A percentile compares a stretch with the other conserved stretches of the same genome.
Conservation (phyloP, 2,329 filamentous ascomycete species). For the Trichoderma simmonsii region DNA sequence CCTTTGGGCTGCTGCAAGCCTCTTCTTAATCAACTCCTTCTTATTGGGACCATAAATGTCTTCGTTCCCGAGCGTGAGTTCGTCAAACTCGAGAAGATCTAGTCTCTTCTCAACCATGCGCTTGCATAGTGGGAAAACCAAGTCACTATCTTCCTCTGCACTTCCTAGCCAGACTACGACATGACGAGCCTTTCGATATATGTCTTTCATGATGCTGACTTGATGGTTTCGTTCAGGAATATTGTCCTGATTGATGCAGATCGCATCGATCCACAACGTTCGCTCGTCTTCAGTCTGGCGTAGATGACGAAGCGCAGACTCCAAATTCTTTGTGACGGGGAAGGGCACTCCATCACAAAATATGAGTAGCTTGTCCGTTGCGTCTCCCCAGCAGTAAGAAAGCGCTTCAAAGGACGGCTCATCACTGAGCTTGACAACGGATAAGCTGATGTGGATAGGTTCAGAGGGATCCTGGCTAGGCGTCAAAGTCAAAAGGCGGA, state of each 20-base stretch:
- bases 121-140: background rate
- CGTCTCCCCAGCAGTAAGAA: background rate
- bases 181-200: background rate
- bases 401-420: background rate
- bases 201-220: background rate
- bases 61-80: background rate
- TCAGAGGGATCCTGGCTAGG: background rate
- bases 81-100: background rate
- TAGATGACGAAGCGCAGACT: background rate
- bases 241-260: background rate
- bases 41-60: background rate
- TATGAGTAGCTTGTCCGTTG: background rate
- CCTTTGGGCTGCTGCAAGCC: background rate
- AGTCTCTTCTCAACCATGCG: background rate
- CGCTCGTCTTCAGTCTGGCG: background rate
- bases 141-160: background rate
- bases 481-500: background rate
- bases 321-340: background rate
- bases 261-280: background rate
- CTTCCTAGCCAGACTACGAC: background rate
- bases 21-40: background rate
- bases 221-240: background rate
- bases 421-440: background rate
- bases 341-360: background rate
- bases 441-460: background rate